These are phyloP conservation scores for Pythium biforme DNA, from an alignment of 352 stramenopile genomes.

Conservation along the genomic window DNA sequence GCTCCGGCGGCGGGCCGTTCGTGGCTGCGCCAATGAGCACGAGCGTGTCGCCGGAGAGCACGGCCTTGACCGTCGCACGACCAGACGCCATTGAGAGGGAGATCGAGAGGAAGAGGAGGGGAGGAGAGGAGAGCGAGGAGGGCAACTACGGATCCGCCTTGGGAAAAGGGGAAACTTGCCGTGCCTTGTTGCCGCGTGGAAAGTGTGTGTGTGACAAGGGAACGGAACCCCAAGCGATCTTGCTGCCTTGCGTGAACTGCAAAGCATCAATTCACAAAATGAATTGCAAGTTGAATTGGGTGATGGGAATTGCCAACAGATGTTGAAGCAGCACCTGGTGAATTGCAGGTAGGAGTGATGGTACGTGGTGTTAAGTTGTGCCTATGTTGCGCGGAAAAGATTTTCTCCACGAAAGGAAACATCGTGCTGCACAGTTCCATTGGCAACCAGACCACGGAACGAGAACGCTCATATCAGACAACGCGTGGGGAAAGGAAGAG, in stretches of 20 bases:
- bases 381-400: conserved; percentile 23
- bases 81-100: conserved; percentile 65
- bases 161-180: not conserved
- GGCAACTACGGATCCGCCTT: not conserved
- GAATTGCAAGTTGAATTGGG: conserved; percentile 19
- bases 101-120: conserved; percentile 9
- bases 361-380: conserved; percentile 16
- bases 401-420: conserved; percentile 7
- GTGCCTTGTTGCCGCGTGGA: conserved; percentile 18
- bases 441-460: not conserved
- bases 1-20: conserved; percentile 90
- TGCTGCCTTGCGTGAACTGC: not conserved
- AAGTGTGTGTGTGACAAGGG: conserved; percentile 21
- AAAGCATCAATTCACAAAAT: conserved; percentile 21
- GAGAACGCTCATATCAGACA: too few relatives aligned
- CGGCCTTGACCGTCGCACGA: conserved; percentile 95
- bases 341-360: conserved; percentile 12
- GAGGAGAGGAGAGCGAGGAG: not conserved
- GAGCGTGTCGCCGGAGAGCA: conserved; percentile 97
- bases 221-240: conserved; percentile 14
- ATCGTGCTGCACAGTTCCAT: not conserved
- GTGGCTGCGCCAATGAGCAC: conserved; percentile 91
- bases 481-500: too few relatives aligned
- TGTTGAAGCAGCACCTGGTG: conserved; percentile 15
- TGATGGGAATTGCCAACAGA: conserved; percentile 12